Base-by-base conservation (phyloP, 2,329 filamentous ascomycete genomes). In the Aureobasidium sp. region DNA sequence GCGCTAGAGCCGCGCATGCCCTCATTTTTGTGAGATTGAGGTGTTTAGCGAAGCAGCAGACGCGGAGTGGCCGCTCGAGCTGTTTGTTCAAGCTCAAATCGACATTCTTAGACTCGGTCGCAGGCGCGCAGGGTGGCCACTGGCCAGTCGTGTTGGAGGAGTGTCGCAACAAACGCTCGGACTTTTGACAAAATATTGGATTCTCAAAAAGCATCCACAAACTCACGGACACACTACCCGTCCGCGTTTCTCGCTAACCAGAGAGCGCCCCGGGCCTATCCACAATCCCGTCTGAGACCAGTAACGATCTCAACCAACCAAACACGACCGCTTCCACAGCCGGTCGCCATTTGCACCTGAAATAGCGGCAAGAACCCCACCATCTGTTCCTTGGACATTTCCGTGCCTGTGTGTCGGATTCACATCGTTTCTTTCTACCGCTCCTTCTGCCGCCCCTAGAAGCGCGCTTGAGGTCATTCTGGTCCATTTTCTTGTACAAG, bases 381-480 rank as follows among this genome's bases (percentile, higher is more conserved):
- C 60, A 56, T 62, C 60, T 48, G 60, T 62, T 62, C 60, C 60
- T 62, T 62, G 60, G 60, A 62, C 60, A 55, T 62, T 53, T 62
- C 60, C 60, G 60, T 62, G 48, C 60, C 60, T 53, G 36, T 62
- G 60, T 62, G 26, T 62, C 60, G 60, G 60, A 62, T 55, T 62
- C 57, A 53, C 60, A 62, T 62, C 60, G 60, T 62, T 51, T 62
- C 60, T 62, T 62, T 62, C 60, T 62, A 53, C 60, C 60, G 60
- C 60, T 62, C 60, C 59, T 62, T 62, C 60, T 62, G 60, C 60
- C 60, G 60, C 60, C 60, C 50, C 60, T 62, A 62, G 60, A 62
- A 62, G 60, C 60, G 50, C 60, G 60, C 60, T 62, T 62, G 60
- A 62, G 60, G 60, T 62, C 60, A 62, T 62, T 56, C 20, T 41